Base-by-base conservation (phyloP, 2,329 filamentous ascomycete genomes). In the Phialemonium atrogriseum region DNA sequence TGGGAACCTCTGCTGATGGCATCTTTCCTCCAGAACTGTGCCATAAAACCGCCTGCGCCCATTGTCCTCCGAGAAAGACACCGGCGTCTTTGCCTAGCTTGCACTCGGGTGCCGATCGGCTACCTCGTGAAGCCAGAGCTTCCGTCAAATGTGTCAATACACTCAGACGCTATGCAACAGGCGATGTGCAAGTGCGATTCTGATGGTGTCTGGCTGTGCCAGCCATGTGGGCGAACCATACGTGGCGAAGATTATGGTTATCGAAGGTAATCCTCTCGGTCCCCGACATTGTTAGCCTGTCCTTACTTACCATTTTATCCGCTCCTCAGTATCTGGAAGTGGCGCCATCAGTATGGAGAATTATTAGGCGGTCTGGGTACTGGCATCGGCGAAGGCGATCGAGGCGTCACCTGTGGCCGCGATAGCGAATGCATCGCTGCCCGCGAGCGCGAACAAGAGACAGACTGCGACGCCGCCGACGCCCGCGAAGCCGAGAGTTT, bases 1-100 rank as follows among this genome's bases (percentile, higher is more conserved):
- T n/a, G n/a, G n/a, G n/a, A n/a, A n/a, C n/a, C n/a, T n/a, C n/a
- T n/a, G n/a, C n/a, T n/a, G n/a, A n/a, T n/a, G n/a, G n/a, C n/a
- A n/a, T n/a, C n/a, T n/a, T n/a, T n/a, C n/a, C n/a, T n/a, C 14
- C 54, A 94, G 86, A 96, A 96, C 46, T 96, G 89, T 57, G 80
- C 80, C 5, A 81, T 85, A 48, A 94, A 95, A 56, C 77, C 83
- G 0, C 86, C 85, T 1, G 74, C 80, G 3, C 66, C 70, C 2
- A 63, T 69, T 19, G 68, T 76, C 14, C 67, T 94, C 22, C 77
- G 75, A 24, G 74, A 80, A 39, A 78, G 89, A 23, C 81, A 93
- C 52, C 82, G 89, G 30, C 75, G 89, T 14, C 70, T 95, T 4
- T 95, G 89, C 53, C 68, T 68, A 7, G 69, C 76, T 8, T 95